Conservation (phyloP, 345 rosid genomes). For the Viola odorata region DNA sequence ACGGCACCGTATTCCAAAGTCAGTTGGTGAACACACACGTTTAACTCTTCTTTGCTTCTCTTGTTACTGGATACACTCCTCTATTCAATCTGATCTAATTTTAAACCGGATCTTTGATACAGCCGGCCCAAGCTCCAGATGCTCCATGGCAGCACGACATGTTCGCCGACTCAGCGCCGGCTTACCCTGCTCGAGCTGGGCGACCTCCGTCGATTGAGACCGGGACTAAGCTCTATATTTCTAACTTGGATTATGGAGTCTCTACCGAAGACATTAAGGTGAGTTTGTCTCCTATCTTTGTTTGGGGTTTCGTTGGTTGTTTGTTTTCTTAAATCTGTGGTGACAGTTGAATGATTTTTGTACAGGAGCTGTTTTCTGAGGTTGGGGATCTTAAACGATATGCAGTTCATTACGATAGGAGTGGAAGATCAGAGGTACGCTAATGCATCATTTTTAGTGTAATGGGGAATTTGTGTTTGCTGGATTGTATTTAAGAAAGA, state of each 20-base stretch:
- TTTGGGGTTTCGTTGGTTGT: neutral
- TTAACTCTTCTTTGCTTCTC: neutral
- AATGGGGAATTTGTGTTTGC: constrained; percentile 1
- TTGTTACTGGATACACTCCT: too few species aligned
- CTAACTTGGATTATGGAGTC: constrained; percentile 2
- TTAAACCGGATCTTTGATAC: neutral
- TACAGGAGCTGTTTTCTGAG: constrained; percentile 5
- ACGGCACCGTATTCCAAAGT: neutral
- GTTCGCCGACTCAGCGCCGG: neutral
- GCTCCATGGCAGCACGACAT: constrained; percentile 2
- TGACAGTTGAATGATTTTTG: neutral
- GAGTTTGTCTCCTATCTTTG: neutral
- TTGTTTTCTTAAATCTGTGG: neutral
- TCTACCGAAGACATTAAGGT: constrained; percentile 4
- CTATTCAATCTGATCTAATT: neutral
- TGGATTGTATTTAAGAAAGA: neutral
- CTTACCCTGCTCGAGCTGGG: constrained; percentile 15
- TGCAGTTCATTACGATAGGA: constrained; percentile 4
- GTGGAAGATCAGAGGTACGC: constrained; percentile 18
- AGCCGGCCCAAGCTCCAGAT: constrained; percentile 2
- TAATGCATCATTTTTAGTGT: neutral
- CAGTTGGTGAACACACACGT: neutral
- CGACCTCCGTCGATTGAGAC: constrained; percentile 25
- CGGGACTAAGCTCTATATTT: constrained; percentile 3
- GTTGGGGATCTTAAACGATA: constrained; percentile 5